phyloP scores from a whole-genome alignment of 1,284 basidiomycete species.

The Leccinum ponderosum region DNA sequence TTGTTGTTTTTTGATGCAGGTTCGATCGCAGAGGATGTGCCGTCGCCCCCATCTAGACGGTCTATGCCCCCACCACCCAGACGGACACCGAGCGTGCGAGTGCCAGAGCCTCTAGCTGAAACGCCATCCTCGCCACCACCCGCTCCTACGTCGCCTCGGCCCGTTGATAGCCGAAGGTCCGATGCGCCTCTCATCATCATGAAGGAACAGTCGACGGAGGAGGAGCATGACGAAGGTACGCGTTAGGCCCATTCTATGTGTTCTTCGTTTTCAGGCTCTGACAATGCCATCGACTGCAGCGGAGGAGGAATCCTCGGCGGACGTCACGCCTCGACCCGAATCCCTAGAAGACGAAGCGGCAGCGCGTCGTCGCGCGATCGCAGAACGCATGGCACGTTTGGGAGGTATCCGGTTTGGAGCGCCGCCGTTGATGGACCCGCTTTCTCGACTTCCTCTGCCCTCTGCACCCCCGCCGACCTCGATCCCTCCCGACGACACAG shows the following conservation, averaged over 20 bases:
- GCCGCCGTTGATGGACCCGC: slow-evolving; percentile 49
- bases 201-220: slow-evolving; percentile 4
- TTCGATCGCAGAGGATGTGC: slow-evolving; percentile 12
- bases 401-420: slow-evolving; percentile 73
- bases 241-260: neutral
- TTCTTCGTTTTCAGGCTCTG: neutral
- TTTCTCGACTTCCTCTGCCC: slow-evolving; percentile 43
- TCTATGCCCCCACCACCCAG: slow-evolving; percentile 22
- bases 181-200: slow-evolving; percentile 28
- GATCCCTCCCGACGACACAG: slow-evolving; percentile 30
- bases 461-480: slow-evolving; percentile 39
- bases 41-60: slow-evolving; percentile 14
- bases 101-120: slow-evolving; percentile 10
- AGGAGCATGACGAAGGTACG: slow-evolving; percentile 13
- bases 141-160: slow-evolving; percentile 18
- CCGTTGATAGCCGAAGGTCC: slow-evolving; percentile 10
- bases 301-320: slow-evolving; percentile 9
- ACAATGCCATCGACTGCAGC: neutral
- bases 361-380: slow-evolving; percentile 59
- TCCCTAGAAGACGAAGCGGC: slow-evolving; percentile 47
- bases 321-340: slow-evolving; percentile 19
- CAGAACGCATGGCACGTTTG: slow-evolving; percentile 77
- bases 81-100: slow-evolving; percentile 20
- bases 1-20: slow-evolving; percentile 5
- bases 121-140: slow-evolving; percentile 19